phyloP scores from a whole-genome alignment of 2,329 filamentous ascomycete species.

The Monosporascus cannonballus region DNA sequence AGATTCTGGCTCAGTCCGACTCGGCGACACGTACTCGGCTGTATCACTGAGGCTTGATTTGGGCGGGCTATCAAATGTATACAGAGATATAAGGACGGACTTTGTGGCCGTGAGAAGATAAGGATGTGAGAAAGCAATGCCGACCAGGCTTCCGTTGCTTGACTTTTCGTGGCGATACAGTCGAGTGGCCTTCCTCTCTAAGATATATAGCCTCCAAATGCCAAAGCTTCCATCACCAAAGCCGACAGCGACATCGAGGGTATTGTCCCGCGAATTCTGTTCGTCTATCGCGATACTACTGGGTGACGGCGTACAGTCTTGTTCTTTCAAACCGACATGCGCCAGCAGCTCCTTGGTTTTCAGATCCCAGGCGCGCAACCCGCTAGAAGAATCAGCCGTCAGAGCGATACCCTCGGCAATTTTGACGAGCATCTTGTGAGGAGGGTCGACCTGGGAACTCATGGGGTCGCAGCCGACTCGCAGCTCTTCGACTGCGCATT shows the following conservation, averaged over 20 bases:
- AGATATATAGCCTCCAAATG: constrained; percentile 56
- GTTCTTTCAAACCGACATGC: constrained; percentile 29
- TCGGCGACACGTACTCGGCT: no score
- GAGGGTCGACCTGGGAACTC: constrained; percentile 27
- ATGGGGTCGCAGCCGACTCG: constrained; percentile 28
- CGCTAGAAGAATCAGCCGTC: constrained; percentile 63
- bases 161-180: constrained; percentile 57
- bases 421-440: constrained; percentile 64
- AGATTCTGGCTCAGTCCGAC: no score
- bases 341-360: constrained; percentile 58
- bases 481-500: constrained; percentile 74
- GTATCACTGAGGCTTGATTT: neutral
- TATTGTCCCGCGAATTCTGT: constrained; percentile 32
- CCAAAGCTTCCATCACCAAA: constrained; percentile 67
- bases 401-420: constrained; percentile 72
- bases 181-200: constrained; percentile 35
- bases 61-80: constrained; percentile 48
- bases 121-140: constrained; percentile 66
- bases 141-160: constrained; percentile 59
- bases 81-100: constrained; percentile 69
- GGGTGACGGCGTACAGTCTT: constrained; percentile 32
- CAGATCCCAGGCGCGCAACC: constrained; percentile 74
- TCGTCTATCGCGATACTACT: constrained; percentile 63
- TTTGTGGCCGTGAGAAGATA: constrained; percentile 76
- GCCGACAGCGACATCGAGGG: constrained; percentile 59